Conservation (phyloP, 257 asterid genomes). For the Solanum tacnaense region DNA sequence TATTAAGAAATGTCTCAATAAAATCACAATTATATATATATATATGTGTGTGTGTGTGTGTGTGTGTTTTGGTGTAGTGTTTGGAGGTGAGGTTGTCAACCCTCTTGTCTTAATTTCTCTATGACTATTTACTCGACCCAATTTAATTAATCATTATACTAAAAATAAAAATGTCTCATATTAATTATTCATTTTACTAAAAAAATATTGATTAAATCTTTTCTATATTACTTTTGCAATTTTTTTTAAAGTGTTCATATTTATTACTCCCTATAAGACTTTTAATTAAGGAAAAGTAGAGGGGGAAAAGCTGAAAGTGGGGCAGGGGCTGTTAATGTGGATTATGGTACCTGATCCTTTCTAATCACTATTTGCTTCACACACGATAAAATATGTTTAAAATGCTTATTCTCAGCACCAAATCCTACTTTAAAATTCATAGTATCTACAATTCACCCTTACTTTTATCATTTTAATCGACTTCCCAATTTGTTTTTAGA, state of each 20-base stretch:
- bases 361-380: slow-evolving; percentile 16
- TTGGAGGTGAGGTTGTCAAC: neutral
- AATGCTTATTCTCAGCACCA: slow-evolving; percentile 27
- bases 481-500: neutral
- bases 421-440: slow-evolving; percentile 16
- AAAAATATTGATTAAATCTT: no score
- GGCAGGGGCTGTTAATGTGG: slow-evolving; percentile 13
- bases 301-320: neutral
- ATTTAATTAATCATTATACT: no score
- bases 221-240: neutral
- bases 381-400: neutral
- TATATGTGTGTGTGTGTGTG: no score
- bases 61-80: neutral
- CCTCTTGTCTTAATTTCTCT: neutral
- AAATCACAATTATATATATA: no score
- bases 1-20: no score
- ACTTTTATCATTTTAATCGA: neutral
- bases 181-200: no score
- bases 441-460: neutral
- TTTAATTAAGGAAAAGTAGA: neutral
- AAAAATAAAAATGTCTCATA: no score
- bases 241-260: no score
- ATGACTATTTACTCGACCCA: no score
- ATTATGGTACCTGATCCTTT: slow-evolving; percentile 32
- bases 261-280: no score